These are phyloP conservation scores for Cordyceps militaris DNA, from an alignment of 2,329 filamentous ascomycete genomes.

Conservation along the genomic window DNA sequence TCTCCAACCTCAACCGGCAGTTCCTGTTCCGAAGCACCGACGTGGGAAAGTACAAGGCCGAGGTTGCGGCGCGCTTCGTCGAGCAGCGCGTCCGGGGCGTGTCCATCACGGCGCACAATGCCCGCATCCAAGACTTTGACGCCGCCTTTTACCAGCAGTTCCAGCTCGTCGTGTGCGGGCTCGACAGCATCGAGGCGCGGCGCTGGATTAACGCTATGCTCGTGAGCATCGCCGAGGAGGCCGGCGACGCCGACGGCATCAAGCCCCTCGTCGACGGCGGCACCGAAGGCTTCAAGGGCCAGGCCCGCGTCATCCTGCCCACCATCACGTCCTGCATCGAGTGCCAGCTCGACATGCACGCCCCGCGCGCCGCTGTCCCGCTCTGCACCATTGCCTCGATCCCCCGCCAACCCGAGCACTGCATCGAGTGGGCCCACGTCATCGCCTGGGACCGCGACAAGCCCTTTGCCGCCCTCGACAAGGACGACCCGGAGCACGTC, in stretches of 20 bases:
- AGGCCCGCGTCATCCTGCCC: slow-evolving; percentile 85
- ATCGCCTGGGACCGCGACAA: slow-evolving; percentile 91
- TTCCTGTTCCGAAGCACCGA: slow-evolving; percentile 91
- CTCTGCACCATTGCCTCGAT: slow-evolving; percentile 96
- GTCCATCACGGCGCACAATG: slow-evolving; percentile 87
- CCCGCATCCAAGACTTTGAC: slow-evolving; percentile 94
- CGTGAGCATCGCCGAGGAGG: slow-evolving; percentile 77
- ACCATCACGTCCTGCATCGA: slow-evolving; percentile 94
- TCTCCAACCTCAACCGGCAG: slow-evolving; percentile 95
- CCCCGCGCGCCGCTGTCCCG: slow-evolving; percentile 91
- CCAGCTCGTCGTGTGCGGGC: slow-evolving; percentile 83
- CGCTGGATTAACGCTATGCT: slow-evolving; percentile 97
- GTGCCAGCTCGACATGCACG: slow-evolving; percentile 97
- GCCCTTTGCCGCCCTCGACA: slow-evolving; percentile 80
- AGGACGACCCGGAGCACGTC: slow-evolving; percentile 93
- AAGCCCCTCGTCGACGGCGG: slow-evolving; percentile 96
- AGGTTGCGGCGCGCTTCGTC: slow-evolving; percentile 86
- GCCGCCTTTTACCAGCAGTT: slow-evolving; percentile 97
- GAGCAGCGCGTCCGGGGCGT: slow-evolving; percentile 84
- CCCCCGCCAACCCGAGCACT: slow-evolving; percentile 93
- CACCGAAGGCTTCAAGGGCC: slow-evolving; percentile 97
- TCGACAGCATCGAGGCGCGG: slow-evolving; percentile 96
- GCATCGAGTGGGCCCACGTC: slow-evolving; percentile 97
- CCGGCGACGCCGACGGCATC: slow-evolving; percentile 65
- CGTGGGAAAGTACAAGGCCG: slow-evolving; percentile 89